A percentile compares a stretch with the other conserved stretches of the same genome.
Evolutionary conservation across 1,139 yeast genomes (phyloP).

Genomic region (Yamadazyma atlantica): DNA sequence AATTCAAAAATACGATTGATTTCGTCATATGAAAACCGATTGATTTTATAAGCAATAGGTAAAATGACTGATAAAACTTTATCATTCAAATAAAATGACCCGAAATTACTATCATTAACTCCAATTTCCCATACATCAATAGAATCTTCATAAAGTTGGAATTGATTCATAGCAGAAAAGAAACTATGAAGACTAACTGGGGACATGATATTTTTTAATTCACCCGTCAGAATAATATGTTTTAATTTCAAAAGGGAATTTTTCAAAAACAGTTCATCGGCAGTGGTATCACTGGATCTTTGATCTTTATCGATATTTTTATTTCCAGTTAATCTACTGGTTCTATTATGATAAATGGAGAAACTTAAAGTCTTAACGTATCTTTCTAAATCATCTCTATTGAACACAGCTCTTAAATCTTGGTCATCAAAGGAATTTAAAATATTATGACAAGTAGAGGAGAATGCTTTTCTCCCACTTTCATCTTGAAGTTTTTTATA

Average conservation of each 20-base stretch:
- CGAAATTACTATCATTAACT: slow-evolving; percentile 31
- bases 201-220: slow-evolving; percentile 25
- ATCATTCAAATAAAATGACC: slow-evolving; percentile 43
- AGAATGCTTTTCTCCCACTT: slow-evolving; percentile 22
- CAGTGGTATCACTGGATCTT: slow-evolving; percentile 23
- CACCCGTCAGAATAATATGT: slow-evolving; percentile 33
- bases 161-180: slow-evolving; percentile 38
- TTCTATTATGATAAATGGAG: slow-evolving; percentile 31
- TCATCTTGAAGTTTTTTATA: slow-evolving; percentile 20
- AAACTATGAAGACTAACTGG: slow-evolving; percentile 21
- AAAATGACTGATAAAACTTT: slow-evolving; percentile 69
- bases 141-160: slow-evolving; percentile 33
- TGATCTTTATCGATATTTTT: slow-evolving; percentile 45
- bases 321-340: slow-evolving; percentile 28
- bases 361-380: slow-evolving; percentile 28
- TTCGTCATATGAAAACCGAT: slow-evolving; percentile 63
- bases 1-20: slow-evolving; percentile 36
- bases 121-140: slow-evolving; percentile 46
- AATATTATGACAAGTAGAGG: slow-evolving; percentile 21
- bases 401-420: slow-evolving; percentile 23
- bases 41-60: slow-evolving; percentile 64
- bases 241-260: slow-evolving; percentile 34
- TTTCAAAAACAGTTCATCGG: slow-evolving; percentile 33
- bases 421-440: slow-evolving; percentile 29
- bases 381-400: slow-evolving; percentile 24